Evolutionary conservation across 2,329 filamentous ascomycete genomes (phyloP).

Genomic region (Lasiodiplodia gonubiensis): DNA sequence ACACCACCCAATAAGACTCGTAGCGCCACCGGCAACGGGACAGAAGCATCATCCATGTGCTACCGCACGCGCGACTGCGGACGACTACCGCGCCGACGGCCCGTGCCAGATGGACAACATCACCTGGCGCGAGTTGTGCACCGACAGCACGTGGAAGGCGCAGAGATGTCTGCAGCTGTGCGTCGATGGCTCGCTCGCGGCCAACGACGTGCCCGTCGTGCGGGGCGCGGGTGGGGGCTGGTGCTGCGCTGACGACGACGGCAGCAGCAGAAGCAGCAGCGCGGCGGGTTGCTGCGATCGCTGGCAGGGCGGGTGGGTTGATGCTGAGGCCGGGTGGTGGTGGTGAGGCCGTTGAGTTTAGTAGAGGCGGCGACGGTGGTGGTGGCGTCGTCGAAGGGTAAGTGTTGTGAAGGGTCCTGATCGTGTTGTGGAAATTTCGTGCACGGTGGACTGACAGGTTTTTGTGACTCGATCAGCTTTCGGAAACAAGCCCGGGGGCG

Average conservation of each 20-base stretch:
- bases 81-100: not conserved
- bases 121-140: not conserved
- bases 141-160: not conserved
- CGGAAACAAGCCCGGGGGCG: not conserved
- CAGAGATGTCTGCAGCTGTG: not conserved
- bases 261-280: not conserved
- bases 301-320: not conserved
- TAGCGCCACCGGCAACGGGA: not conserved
- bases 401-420: too few species aligned
- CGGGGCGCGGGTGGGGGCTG: not conserved
- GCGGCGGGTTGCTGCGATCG: not conserved
- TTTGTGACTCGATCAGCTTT: not conserved
- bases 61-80: not conserved
- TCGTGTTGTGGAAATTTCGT: too few species aligned
- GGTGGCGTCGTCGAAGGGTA: too few species aligned
- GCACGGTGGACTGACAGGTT: not conserved
- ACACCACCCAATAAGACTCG: not conserved
- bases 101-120: not conserved
- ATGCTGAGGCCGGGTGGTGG: not conserved
- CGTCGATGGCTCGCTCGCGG: not conserved
- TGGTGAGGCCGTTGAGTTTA: not conserved
- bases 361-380: not conserved
- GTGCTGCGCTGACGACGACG: not conserved
- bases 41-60: not conserved
- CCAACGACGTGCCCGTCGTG: not conserved